Base-by-base conservation (phyloP, 2,329 filamentous ascomycete species). In the Parastagonospora nodorum region DNA sequence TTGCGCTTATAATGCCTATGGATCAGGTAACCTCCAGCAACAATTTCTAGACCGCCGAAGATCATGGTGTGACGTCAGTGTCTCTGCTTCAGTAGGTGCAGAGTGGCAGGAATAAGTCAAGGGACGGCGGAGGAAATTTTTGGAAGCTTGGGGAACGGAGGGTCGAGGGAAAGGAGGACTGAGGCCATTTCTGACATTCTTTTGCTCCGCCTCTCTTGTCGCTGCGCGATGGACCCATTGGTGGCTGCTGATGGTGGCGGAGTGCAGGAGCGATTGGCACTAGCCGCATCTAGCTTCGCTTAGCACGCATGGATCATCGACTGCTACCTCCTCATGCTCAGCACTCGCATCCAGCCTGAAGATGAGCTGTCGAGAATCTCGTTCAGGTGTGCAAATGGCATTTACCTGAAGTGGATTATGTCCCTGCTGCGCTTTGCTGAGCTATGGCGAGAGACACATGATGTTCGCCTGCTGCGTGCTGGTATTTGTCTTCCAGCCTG, bases 351-450 rank as follows among this genome's bases (percentile, higher is more conserved):
- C 2, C 84, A 0, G 80, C 83, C 9, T 76, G 77, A 16, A 84
- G 85, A 1, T 88, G 84, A 85, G 80, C 87, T 0, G 84, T 88
- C 2, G 83, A 87, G 56, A 88, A 84, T 48, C 76, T 88, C 2
- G 81, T 87, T 6, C 77, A 78, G 2, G 82, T 84, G n/a, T 81
- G 85, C 0, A 73, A 80, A 2, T 84, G 84, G 0, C 73, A 82
- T 1, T 71, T 88, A 0, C 75, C 80, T 0, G 74, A 80, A 14
- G 82, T 86, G 68, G 85, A 84, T 0, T 88, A 87, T 44, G 80
- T 88, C 0, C 81, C 84, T 0, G 81, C 84, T 0, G 84, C 84
- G 2, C 83, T 75, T 86, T 3, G 75, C 87, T 0, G 84, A 84
- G 83, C 0, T 79, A 80, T 14, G 85, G 85, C 0, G 82, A 87